These are phyloP conservation scores for Suillus subaureus DNA, from an alignment of 768 basidiomycete species.

Conservation along the genomic window DNA sequence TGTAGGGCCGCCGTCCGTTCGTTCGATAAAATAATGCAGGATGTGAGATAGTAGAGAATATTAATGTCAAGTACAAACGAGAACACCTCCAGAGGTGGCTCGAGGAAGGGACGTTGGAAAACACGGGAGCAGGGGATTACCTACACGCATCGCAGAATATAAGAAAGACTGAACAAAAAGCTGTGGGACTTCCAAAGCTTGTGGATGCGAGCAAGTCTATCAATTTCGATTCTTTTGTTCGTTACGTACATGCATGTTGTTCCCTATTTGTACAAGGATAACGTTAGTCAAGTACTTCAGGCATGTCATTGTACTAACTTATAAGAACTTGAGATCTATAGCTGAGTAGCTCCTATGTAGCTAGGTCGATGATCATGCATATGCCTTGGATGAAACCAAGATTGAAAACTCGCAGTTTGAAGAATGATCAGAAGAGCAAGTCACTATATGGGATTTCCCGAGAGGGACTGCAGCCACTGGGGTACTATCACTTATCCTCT, in stretches of 20 bases:
- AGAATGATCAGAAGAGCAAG: neutral
- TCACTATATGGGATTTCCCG: neutral
- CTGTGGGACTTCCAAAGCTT: conserved; percentile 7
- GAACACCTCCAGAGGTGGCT: conserved; percentile 22
- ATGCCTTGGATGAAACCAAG: neutral
- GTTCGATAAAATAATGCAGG: neutral
- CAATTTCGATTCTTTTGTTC: neutral
- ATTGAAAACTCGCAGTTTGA: neutral
- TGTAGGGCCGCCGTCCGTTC: neutral
- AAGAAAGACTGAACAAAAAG: conserved; percentile 15
- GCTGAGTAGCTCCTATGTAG: neutral
- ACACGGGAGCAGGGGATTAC: neutral
- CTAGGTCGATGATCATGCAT: neutral
- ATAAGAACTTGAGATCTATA: neutral
- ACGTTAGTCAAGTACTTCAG: neutral
- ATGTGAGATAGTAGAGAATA: neutral
- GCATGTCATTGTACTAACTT: too few species aligned
- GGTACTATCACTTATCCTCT: neutral
- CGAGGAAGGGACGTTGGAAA: conserved; percentile 1
- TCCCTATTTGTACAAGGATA: conserved; percentile 1
- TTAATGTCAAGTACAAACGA: conserved; percentile 3
- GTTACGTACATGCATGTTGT: neutral
- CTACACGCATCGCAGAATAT: conserved; percentile 9
- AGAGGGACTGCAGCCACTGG: neutral
- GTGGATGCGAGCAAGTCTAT: conserved; percentile 5